phyloP scores from a whole-genome alignment of 2,329 filamentous ascomycete genomes.

The Clarireedia paspali region DNA sequence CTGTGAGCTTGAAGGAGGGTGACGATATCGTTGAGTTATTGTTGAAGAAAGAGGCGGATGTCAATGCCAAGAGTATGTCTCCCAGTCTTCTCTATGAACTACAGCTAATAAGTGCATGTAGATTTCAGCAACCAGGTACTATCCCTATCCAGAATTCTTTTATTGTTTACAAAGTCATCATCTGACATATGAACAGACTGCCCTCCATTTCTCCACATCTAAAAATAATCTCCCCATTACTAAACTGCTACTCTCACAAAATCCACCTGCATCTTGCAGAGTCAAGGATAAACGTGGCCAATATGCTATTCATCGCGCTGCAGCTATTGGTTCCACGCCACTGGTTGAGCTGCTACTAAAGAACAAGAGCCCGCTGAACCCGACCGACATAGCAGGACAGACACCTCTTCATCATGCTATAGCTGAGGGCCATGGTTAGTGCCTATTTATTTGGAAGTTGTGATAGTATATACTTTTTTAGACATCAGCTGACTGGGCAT shows the following conservation, averaged over 20 bases:
- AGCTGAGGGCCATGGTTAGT: conserved; percentile 62
- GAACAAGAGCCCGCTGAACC: conserved; percentile 72
- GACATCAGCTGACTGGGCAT: not conserved
- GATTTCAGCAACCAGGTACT: conserved; percentile 59
- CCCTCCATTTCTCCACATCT: conserved; percentile 83
- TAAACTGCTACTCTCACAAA: conserved; percentile 64
- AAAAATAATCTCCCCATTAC: conserved; percentile 82
- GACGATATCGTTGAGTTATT: conserved; percentile 62
- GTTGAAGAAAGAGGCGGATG: conserved; percentile 61
- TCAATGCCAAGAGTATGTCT: conserved; percentile 60
- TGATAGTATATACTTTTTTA: too few relatives aligned
- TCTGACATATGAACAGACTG: conserved; percentile 49
- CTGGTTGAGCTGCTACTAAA: conserved; percentile 75
- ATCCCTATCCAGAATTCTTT: not conserved
- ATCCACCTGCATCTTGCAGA: conserved; percentile 63
- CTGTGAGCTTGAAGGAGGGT: conserved; percentile 64
- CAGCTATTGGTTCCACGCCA: conserved; percentile 81
- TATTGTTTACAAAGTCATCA: not conserved
- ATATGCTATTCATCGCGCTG: conserved; percentile 82
- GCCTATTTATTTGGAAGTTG: not conserved
- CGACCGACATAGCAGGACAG: conserved; percentile 72
- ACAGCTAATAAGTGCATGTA: conserved; percentile 24
- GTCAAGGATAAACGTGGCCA: conserved; percentile 84
- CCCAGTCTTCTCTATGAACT: too few relatives aligned
- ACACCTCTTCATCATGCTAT: conserved; percentile 87